A percentile compares a stretch with the other conserved stretches of the same genome.
These are phyloP conservation scores for Beauveria sp. DNA, from an alignment of 2,329 filamentous ascomycete genomes.

Conservation along the genomic window DNA sequence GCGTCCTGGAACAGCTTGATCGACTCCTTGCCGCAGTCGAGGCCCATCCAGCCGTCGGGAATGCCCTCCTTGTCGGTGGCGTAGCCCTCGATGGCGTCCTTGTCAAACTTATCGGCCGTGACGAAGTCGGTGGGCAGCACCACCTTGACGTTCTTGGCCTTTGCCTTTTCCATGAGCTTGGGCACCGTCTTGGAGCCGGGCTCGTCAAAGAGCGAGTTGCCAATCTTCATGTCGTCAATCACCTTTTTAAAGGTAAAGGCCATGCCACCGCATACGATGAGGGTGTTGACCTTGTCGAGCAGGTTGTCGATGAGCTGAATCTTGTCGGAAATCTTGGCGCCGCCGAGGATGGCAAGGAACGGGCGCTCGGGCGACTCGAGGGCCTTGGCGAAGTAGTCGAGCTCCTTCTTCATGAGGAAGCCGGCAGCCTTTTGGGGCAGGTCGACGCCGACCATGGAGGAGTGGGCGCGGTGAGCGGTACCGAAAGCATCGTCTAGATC, in stretches of 20 bases:
- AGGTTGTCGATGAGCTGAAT: slow-evolving; percentile 99
- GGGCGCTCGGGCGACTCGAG: slow-evolving; percentile 88
- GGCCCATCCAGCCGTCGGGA: slow-evolving; percentile 95
- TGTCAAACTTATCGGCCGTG: slow-evolving; percentile 89
- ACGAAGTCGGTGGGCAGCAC: slow-evolving; percentile 93
- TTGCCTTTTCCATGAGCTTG: slow-evolving; percentile 86
- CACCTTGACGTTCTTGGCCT: slow-evolving; percentile 92
- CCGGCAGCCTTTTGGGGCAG: slow-evolving; percentile 95
- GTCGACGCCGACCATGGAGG: slow-evolving; percentile 96
- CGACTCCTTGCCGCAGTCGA: slow-evolving; percentile 88
- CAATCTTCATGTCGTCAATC: slow-evolving; percentile 83
- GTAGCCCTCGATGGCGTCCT: slow-evolving; percentile 70
- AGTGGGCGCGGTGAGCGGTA: slow-evolving; percentile 96
- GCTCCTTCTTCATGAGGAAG: slow-evolving; percentile 99
- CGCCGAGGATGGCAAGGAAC: slow-evolving; percentile 97
- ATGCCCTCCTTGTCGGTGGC: slow-evolving; percentile 86
- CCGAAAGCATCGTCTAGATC: slow-evolving; percentile 86
- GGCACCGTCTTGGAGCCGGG: slow-evolving; percentile 86
- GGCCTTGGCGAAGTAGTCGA: slow-evolving; percentile 97
- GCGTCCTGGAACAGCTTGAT: slow-evolving; percentile 81
- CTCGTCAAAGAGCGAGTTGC: slow-evolving; percentile 88
- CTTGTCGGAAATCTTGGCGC: slow-evolving; percentile 98
- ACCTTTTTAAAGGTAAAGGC: slow-evolving; percentile 99
- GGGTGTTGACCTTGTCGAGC: slow-evolving; percentile 92
- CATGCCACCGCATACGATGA: slow-evolving; percentile 96